These are phyloP conservation scores for Choanephora cucurbitarum DNA, from an alignment of 371 early-diverging fungal species.

Conservation along the genomic window DNA sequence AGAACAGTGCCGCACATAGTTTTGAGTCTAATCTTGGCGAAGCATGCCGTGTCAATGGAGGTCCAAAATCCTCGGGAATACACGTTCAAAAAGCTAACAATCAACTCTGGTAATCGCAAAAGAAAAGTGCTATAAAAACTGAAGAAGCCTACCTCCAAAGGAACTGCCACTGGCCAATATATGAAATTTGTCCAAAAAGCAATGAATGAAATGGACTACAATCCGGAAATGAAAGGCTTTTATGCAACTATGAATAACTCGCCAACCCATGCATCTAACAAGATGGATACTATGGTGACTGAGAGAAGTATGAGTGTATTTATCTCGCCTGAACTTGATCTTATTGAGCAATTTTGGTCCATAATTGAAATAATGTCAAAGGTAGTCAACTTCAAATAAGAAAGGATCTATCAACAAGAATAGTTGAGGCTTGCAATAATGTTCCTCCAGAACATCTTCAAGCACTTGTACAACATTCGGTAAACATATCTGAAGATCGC, in stretches of 20 bases:
- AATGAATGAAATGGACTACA: slow-evolving; percentile 20
- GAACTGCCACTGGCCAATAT: slow-evolving; percentile 9
- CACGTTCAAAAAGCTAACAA: slow-evolving; percentile 11
- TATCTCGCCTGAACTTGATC: slow-evolving; percentile 2
- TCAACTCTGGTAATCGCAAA: slow-evolving; percentile 17
- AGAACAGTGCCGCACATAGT: slow-evolving; percentile 15
- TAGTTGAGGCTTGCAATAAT: too few relatives aligned
- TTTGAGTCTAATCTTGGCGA: slow-evolving; percentile 14
- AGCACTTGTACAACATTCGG: too few relatives aligned
- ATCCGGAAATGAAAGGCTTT: slow-evolving; percentile 6
- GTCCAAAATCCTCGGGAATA: slow-evolving; percentile 16
- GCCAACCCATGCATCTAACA: slow-evolving; percentile 2
- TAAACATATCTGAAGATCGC: too few relatives aligned
- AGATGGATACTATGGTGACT: background rate
- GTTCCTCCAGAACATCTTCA: too few relatives aligned
- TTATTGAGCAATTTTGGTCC: slow-evolving; percentile 5
- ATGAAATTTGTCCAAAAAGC: slow-evolving; percentile 4
- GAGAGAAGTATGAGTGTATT: too few relatives aligned
- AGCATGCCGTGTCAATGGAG: slow-evolving; percentile 23
- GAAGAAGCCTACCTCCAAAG: slow-evolving; percentile 17
- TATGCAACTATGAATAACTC: slow-evolving; percentile 5
- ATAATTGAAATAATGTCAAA: slow-evolving; percentile 1
- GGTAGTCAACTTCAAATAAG: too few relatives aligned
- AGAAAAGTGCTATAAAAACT: slow-evolving; percentile 17
- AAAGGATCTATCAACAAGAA: too few relatives aligned